Percentiles rank a stretch among this genome's conserved stretches.
Conservation (phyloP, 2,329 filamentous ascomycete species). For the Pseudogymnoascus verrucosus region DNA sequence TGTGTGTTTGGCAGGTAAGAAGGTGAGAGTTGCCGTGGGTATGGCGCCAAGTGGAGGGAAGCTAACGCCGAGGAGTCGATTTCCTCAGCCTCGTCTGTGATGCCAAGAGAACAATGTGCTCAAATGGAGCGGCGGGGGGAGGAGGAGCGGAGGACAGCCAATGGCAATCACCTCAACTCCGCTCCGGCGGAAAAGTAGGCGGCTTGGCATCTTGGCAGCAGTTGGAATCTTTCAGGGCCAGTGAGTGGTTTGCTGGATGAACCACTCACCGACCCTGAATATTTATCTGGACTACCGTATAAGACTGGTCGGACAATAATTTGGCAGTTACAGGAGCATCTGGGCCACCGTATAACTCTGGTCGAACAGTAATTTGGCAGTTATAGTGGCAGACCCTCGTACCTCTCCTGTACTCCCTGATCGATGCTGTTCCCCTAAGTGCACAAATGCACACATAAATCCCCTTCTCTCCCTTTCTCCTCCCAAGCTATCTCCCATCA, state of each 20-base stretch:
- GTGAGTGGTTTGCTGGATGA: no score
- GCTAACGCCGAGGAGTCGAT: neutral
- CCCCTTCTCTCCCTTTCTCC: no score
- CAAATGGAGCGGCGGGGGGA: neutral
- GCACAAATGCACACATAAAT: no score
- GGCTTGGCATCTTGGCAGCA: neutral
- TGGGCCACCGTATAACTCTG: neutral
- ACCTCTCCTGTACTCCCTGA: neutral
- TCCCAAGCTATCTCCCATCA: neutral
- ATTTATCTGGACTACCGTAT: no score
- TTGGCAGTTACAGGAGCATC: neutral
- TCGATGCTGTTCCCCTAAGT: neutral
- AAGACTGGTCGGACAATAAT: no score
- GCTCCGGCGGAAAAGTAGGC: neutral
- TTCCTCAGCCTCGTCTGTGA: neutral
- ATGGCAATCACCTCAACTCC: neutral
- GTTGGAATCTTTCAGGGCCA: no score
- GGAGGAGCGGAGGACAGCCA: neutral
- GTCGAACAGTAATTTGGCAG: neutral
- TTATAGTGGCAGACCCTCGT: neutral
- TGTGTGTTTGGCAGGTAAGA: no score
- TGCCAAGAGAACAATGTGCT: conserved; percentile 6
- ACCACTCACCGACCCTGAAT: no score
- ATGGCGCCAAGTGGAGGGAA: neutral
- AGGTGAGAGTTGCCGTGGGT: no score